These are phyloP conservation scores for Sapria himalayana DNA, from an alignment of 345 rosid species.

Conservation along the genomic window DNA sequence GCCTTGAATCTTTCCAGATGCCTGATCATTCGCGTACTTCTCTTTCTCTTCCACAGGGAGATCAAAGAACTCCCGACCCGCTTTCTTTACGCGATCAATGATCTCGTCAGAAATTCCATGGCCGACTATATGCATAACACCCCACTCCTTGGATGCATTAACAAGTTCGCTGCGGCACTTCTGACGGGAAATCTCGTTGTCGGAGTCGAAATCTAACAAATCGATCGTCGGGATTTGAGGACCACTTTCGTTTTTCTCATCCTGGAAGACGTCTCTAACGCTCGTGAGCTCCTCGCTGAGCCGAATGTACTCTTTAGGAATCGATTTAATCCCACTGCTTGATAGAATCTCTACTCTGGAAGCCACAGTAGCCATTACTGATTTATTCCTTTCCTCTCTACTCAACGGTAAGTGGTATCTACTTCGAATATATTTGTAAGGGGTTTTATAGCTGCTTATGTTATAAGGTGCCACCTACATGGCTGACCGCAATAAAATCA, in stretches of 20 bases:
- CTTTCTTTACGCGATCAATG: conserved; percentile 36
- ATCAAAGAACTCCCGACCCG: conserved; percentile 40
- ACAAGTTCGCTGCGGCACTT: conserved; percentile 34
- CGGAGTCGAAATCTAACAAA: conserved; percentile 33
- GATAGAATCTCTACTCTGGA: conserved; percentile 57
- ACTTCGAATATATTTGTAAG: too few relatives aligned
- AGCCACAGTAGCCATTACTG: conserved; percentile 14
- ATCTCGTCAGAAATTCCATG: conserved; percentile 52
- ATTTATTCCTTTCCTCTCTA: too few relatives aligned
- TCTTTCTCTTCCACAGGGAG: conserved; percentile 74
- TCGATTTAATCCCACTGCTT: conserved; percentile 44
- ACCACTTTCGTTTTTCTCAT: conserved; percentile 55
- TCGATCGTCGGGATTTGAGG: conserved; percentile 75
- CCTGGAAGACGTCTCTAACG: conserved; percentile 56
- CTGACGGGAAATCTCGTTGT: conserved; percentile 21
- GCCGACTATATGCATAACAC: conserved; percentile 88
- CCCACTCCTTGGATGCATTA: conserved; percentile 58
- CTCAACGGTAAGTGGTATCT: too few relatives aligned
- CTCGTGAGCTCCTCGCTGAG: conserved; percentile 54
- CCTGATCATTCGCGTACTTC: conserved; percentile 72
- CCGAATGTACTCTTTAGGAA: conserved; percentile 64
- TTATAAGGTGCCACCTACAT: neutral
- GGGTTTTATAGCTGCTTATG: too few relatives aligned
- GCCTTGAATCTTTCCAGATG: conserved; percentile 60
- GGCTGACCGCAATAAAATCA: too few relatives aligned